Evolutionary conservation across 176 grass and related monocot genomes (phyloP).

Genomic region (Eragrostis nindensis): DNA sequence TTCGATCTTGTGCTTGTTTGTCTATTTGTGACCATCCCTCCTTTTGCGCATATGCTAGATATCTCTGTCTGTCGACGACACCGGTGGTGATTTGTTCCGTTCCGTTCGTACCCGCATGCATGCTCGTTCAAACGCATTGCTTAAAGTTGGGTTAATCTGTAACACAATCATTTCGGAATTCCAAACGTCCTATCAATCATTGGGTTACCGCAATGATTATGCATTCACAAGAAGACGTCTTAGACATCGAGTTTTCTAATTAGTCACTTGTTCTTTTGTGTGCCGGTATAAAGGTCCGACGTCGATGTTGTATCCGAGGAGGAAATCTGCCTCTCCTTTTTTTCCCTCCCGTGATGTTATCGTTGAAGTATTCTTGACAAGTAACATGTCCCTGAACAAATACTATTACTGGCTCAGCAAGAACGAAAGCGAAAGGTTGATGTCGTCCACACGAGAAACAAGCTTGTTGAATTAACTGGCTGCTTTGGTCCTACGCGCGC

Average conservation of each 20-base stretch:
- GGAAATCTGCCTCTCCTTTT: constrained; percentile 4
- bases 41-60: background rate
- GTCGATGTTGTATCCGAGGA: constrained; percentile 9
- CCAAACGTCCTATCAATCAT: background rate
- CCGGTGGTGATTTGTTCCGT: background rate
- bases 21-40: background rate
- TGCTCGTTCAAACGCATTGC: background rate
- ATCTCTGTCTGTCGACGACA: background rate
- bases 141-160: background rate
- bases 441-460: background rate
- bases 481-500: background rate
- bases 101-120: background rate
- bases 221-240: background rate
- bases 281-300: background rate
- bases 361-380: constrained; percentile 28
- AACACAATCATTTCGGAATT: background rate
- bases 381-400: background rate
- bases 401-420: background rate
- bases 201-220: background rate
- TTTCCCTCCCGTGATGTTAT: constrained; percentile 30
- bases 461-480: background rate
- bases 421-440: background rate
- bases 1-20: too few relatives aligned
- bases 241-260: background rate
- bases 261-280: background rate